Conservation (phyloP, 805 yeast species). For the Starmerella potacharoeniae region DNA sequence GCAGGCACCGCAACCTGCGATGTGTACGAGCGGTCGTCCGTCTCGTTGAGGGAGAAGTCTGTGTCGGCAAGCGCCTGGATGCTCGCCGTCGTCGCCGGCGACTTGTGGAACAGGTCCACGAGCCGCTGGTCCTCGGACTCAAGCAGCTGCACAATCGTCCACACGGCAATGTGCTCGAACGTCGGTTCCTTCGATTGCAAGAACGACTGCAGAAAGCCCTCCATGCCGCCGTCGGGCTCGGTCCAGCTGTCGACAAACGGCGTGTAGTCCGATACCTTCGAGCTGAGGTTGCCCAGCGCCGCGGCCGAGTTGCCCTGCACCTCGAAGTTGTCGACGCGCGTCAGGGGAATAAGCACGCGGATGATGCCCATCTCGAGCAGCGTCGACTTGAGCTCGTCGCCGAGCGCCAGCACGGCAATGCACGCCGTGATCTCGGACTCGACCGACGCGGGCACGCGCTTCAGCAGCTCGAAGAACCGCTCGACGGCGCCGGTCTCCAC, state of each 20-base stretch:
- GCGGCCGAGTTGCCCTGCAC: conserved; percentile 98
- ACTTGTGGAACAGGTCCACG: conserved; percentile 25
- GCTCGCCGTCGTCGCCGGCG: conserved; percentile 27
- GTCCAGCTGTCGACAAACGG: conserved; percentile 71
- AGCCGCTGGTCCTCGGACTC: conserved; percentile 70
- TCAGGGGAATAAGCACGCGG: conserved; percentile 83
- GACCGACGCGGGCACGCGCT: conserved; percentile 73
- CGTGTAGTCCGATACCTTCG: conserved; percentile 74
- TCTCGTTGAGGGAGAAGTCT: conserved; percentile 16
- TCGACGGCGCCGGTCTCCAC: conserved; percentile 92
- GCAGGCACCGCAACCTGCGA: conserved; percentile 31
- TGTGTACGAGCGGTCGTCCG: conserved; percentile 25
- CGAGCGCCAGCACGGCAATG: conserved; percentile 89
- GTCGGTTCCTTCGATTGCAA: conserved; percentile 78
- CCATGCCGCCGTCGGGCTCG: conserved; percentile 71
- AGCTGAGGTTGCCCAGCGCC: conserved; percentile 88
- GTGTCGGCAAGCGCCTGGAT: conserved; percentile 29
- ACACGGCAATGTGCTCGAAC: conserved; percentile 92
- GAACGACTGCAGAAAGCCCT: conserved; percentile 71
- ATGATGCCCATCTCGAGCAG: conserved; percentile 73
- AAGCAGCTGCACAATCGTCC: conserved; percentile 88
- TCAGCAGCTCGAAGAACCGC: conserved; percentile 76
- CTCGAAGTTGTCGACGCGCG: conserved; percentile 77
- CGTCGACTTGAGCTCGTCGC: conserved; percentile 83
- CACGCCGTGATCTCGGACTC: conserved; percentile 96